phyloP scores from a whole-genome alignment of 208 protist genomes.

The Trypanosoma vivax region DNA sequence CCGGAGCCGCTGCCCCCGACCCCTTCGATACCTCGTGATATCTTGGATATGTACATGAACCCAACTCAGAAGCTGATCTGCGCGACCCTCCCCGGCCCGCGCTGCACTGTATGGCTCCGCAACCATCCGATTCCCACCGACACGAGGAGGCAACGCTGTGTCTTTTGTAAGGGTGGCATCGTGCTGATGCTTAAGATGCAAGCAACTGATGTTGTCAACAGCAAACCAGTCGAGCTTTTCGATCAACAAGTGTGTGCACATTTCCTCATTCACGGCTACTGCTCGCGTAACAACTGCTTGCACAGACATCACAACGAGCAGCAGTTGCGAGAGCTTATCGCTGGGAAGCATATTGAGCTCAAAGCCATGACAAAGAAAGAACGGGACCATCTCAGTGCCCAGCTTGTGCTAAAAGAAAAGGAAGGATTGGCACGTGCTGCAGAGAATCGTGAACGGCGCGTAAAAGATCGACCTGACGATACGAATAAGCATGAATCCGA shows the following conservation, averaged over 20 bases:
- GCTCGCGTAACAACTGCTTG: constrained; percentile 66
- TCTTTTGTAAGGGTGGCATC: constrained; percentile 70
- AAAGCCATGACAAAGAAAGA: constrained; percentile 76
- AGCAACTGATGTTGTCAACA: constrained; percentile 54
- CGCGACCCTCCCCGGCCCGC: constrained; percentile 74
- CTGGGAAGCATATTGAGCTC: constrained; percentile 61
- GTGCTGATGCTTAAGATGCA: constrained; percentile 79
- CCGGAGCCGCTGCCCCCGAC: constrained; percentile 20
- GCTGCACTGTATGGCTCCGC: constrained; percentile 80
- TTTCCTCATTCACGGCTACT: constrained; percentile 82
- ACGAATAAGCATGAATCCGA: constrained; percentile 14
- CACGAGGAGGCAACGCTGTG: constrained; percentile 45
- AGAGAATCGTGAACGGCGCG: constrained; percentile 25
- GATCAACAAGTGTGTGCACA: constrained; percentile 78
- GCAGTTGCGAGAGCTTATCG: constrained; percentile 75
- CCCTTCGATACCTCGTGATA: constrained; percentile 43
- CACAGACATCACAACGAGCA: constrained; percentile 78
- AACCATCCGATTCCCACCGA: constrained; percentile 45
- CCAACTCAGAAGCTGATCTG: constrained; percentile 54
- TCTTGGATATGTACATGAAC: constrained; percentile 65
- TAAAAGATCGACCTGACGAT: constrained; percentile 16
- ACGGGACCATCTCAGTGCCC: constrained; percentile 54
- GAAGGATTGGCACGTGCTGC: constrained; percentile 40
- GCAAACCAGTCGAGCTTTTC: constrained; percentile 86
- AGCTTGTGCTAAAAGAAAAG: constrained; percentile 53